phyloP scores from a whole-genome alignment of 2,329 filamentous ascomycete genomes.

The Ophiostoma montium region DNA sequence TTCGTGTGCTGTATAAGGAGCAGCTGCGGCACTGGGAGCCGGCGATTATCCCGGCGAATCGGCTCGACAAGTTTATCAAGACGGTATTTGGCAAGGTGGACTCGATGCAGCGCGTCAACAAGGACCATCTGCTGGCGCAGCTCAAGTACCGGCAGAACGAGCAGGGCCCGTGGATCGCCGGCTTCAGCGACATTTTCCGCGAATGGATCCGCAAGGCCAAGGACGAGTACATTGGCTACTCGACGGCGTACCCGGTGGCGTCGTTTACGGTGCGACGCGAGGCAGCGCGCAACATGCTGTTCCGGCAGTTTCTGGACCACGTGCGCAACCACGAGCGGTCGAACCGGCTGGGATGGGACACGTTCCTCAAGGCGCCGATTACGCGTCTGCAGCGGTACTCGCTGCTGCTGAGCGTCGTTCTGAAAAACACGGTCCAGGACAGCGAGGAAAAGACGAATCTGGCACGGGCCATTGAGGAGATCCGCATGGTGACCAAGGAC shows the following conservation, averaged over 20 bases:
- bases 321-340: conserved; percentile 66
- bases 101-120: conserved; percentile 77
- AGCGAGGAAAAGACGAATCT: conserved; percentile 84
- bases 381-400: conserved; percentile 84
- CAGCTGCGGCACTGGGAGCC: conserved; percentile 59
- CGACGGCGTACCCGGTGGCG: conserved; percentile 72
- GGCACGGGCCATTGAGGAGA: conserved; percentile 74
- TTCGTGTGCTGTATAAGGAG: conserved; percentile 76
- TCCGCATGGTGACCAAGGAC: conserved; percentile 75
- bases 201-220: conserved; percentile 97
- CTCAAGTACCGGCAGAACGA: conserved; percentile 95
- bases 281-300: conserved; percentile 68
- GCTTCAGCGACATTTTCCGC: conserved; percentile 92
- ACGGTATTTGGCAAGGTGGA: conserved; percentile 89
- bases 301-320: conserved; percentile 72
- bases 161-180: conserved; percentile 85
- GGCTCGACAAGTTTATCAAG: conserved; percentile 63
- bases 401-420: conserved; percentile 66
- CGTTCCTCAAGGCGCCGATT: conserved; percentile 84
- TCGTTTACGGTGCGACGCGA: conserved; percentile 75
- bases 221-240: conserved; percentile 81
- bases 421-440: conserved; percentile 70
- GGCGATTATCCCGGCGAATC: conserved; percentile 65
- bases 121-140: conserved; percentile 80
- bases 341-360: conserved; percentile 80